Base-by-base conservation (phyloP, 768 basidiomycete genomes). In the Calocera cornea region DNA sequence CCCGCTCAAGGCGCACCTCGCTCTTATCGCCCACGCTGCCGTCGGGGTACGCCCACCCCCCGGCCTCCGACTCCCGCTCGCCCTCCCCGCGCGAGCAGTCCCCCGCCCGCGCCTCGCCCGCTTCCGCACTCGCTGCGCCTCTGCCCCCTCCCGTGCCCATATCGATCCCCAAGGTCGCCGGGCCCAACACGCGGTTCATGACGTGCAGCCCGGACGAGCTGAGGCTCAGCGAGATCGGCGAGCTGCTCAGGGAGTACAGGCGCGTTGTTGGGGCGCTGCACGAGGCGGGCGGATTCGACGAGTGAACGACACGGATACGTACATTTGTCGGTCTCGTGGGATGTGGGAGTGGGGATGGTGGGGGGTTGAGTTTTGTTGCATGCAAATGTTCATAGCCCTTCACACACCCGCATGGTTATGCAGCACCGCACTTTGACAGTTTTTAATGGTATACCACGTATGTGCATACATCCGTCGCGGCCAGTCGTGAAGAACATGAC, bases 191-290 rank as follows among this genome's bases (percentile, higher is more conserved):
- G 54, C 83, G 87, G 12, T 93, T 94, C 74, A 69, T 92, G 66
- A 84, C 88, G 64, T 87, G 87, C 70, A 78, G 83, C 0, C 83
- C 85, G 60, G 89, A 87, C 65, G 95, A 98, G 69, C 76, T 98
- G 66, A 83, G 81, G 65, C 77, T 97, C 29, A 84, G 87, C 0
- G 95, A 99, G 71, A 85, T 97, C 1, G 84, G 81, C 0, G 85
- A 88, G 70, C 79, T 99, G 47, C 77, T 98, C 74, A 77, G 79
- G 34, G 95, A 97, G 70, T 97, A 97, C 75, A 83, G 84, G 70
- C 79, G 88, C 49, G 74, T 97, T 65, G 93, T 86, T 10, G 88
- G 90, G 47, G 85, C 81, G 19, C 78, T 93, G 36, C 78, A 83
- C 31, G 80, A 78, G 24, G 76, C 82, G 65, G 86, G 84, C 22